These are phyloP conservation scores for Geosmithia putterillii DNA, from an alignment of 2,329 filamentous ascomycete genomes.

Conservation along the genomic window DNA sequence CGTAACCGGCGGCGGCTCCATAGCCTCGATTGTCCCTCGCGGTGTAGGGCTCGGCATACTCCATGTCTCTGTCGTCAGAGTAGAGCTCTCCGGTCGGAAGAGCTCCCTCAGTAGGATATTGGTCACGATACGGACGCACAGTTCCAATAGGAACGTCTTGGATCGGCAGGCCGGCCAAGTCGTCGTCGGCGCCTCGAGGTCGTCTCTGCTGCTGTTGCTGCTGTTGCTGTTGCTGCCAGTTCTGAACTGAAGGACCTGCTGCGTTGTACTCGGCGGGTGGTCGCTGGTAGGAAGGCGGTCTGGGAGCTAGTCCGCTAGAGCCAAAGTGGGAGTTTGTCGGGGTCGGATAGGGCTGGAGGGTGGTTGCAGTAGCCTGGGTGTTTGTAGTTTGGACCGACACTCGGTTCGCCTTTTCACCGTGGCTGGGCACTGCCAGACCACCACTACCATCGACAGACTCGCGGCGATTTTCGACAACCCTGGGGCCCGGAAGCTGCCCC, in stretches of 20 bases:
- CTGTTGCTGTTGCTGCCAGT: too few species aligned
- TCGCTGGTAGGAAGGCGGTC: conserved; percentile 44
- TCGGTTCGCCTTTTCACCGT: conserved; percentile 26
- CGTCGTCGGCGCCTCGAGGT: too few species aligned
- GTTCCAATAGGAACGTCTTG: too few species aligned
- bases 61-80: background rate
- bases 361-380: conserved; percentile 43
- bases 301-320: conserved; percentile 41
- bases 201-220: too few species aligned
- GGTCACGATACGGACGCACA: background rate
- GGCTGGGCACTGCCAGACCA: conserved; percentile 3
- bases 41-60: background rate
- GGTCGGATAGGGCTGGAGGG: conserved; percentile 42
- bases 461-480: conserved; percentile 25
- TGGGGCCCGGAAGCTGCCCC: conserved; percentile 42
- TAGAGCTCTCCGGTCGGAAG: background rate
- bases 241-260: too few species aligned
- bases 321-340: conserved; percentile 38
- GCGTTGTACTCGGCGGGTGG: background rate
- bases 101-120: background rate
- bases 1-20: background rate
- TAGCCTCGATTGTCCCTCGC: background rate
- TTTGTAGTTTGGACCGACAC: conserved; percentile 42
- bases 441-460: conserved; percentile 14
- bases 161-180: too few species aligned